Evolutionary conservation across 2,329 filamentous ascomycete species (phyloP).

Genomic region (Botrytis fragariae): DNA sequence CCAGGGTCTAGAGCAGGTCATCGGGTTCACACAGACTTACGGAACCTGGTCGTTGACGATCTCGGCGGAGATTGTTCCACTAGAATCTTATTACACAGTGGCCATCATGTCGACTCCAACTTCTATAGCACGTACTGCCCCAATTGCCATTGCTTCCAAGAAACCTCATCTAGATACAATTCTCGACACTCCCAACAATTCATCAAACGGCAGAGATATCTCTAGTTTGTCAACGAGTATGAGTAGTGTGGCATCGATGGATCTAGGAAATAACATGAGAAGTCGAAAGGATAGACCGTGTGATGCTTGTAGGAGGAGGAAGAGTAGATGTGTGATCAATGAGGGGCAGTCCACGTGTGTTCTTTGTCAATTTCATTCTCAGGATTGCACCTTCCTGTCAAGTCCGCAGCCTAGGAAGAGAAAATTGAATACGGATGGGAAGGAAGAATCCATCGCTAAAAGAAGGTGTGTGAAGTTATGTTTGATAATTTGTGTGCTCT

Average conservation of each 20-base stretch:
- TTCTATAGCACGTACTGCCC: slow-evolving; percentile 58
- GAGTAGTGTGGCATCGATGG: slow-evolving; percentile 52
- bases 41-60: slow-evolving; percentile 21
- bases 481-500: background rate
- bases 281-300: slow-evolving; percentile 56
- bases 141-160: slow-evolving; percentile 65
- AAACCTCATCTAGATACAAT: slow-evolving; percentile 43
- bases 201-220: slow-evolving; percentile 29
- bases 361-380: slow-evolving; percentile 72
- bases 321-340: slow-evolving; percentile 74
- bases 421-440: slow-evolving; percentile 61
- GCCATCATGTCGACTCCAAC: slow-evolving; percentile 45
- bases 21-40: slow-evolving; percentile 32
- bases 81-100: slow-evolving; percentile 32
- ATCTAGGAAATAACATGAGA: slow-evolving; percentile 46
- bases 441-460: slow-evolving; percentile 61
- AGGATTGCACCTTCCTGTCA: slow-evolving; percentile 75
- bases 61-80: slow-evolving; percentile 5
- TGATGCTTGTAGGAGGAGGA: slow-evolving; percentile 71
- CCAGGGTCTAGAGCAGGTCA: slow-evolving; percentile 31
- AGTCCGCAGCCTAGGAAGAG: slow-evolving; percentile 78
- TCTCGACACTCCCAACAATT: slow-evolving; percentile 27
- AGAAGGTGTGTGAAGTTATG: slow-evolving; percentile 56
- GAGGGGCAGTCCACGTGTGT: slow-evolving; percentile 72
- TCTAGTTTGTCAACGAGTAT: slow-evolving; percentile 50